Evolutionary conservation across 202 grass and related monocot genomes (phyloP).

Genomic region (Digitaria exilis): DNA sequence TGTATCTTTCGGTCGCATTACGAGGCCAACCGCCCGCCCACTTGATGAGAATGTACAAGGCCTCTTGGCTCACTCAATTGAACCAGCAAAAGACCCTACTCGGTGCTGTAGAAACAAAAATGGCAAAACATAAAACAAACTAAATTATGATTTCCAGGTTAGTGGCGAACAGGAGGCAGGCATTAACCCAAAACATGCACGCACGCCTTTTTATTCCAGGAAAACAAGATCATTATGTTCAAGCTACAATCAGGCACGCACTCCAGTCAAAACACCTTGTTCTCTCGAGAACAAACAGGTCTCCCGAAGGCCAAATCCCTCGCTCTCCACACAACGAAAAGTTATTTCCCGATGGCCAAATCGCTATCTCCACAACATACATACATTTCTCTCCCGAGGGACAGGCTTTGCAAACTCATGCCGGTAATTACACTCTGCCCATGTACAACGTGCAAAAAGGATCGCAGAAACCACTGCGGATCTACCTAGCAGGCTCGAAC

Average conservation of each 20-base stretch:
- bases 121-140: background rate
- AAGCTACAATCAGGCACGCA: background rate
- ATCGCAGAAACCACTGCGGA: background rate
- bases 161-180: background rate
- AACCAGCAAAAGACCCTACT: background rate
- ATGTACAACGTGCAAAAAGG: conserved; percentile 32
- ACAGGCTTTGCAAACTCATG: conserved; percentile 12
- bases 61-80: background rate
- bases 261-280: background rate
- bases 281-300: background rate
- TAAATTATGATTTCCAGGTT: background rate
- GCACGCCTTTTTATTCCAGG: conserved; percentile 3
- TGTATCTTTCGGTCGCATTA: background rate
- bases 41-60: background rate
- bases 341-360: background rate
- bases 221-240: background rate
- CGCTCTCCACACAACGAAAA: background rate
- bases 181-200: background rate
- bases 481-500: conserved; percentile 53
- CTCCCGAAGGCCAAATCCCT: background rate
- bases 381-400: conserved; percentile 5
- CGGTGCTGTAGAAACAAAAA: background rate
- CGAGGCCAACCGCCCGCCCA: too few relatives aligned
- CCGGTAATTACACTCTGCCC: conserved; percentile 30
- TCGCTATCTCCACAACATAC: background rate